phyloP scores from a whole-genome alignment of 2,329 filamentous ascomycete genomes.

The Ceratocystiopsis brevicomis region DNA sequence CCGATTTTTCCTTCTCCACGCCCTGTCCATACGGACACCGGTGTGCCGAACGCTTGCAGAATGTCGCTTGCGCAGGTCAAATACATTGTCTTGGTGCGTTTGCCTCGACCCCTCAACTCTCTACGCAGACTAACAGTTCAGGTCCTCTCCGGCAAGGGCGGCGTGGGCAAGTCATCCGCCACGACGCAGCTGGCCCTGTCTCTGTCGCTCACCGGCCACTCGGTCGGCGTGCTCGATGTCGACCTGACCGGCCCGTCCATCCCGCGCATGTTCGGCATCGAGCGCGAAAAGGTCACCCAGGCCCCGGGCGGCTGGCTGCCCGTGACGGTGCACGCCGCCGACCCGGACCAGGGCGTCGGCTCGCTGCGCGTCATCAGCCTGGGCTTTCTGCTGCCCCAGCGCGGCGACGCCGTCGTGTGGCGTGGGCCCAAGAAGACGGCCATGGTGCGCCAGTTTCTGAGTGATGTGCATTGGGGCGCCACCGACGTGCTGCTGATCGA shows the following conservation, averaged over 20 bases:
- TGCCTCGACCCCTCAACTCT: neutral
- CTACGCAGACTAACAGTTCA: constrained; percentile 12
- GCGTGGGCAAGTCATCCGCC: constrained; percentile 94
- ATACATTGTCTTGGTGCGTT: constrained; percentile 48
- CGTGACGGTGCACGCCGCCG: constrained; percentile 56
- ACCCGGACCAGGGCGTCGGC: constrained; percentile 33
- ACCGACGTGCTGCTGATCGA: constrained; percentile 91
- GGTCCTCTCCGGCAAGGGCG: constrained; percentile 89
- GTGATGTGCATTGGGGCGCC: constrained; percentile 72
- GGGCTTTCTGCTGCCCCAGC: constrained; percentile 66
- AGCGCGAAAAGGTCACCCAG: constrained; percentile 76
- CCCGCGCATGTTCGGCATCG: constrained; percentile 81
- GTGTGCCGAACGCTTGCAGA: neutral
- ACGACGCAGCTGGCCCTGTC: constrained; percentile 89
- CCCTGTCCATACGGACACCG: too few relatives aligned
- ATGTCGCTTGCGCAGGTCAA: constrained; percentile 56
- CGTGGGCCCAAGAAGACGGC: constrained; percentile 95
- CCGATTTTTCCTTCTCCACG: too few relatives aligned
- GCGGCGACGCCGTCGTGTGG: constrained; percentile 92
- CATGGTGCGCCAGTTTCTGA: constrained; percentile 92
- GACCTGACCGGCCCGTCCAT: constrained; percentile 94
- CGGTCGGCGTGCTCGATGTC: constrained; percentile 87
- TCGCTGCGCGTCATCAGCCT: constrained; percentile 74
- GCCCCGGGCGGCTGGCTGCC: constrained; percentile 85
- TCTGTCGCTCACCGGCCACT: constrained; percentile 65